Conservation (phyloP, 2,329 filamentous ascomycete species). For the Boeremia lycopersici region DNA sequence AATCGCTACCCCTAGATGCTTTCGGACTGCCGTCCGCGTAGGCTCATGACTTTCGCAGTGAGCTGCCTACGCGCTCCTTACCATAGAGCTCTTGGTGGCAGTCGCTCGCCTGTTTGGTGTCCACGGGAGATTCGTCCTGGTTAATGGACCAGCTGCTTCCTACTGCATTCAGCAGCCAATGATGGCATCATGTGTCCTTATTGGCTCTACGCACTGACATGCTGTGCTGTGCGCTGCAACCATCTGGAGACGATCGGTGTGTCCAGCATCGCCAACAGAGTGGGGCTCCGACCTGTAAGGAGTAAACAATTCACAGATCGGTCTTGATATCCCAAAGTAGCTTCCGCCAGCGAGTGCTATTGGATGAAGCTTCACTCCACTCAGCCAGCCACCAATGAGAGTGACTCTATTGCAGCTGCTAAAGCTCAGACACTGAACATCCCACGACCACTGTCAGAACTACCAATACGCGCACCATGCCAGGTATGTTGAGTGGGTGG, state of each 20-base stretch:
- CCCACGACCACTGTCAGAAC: constrained; percentile 10
- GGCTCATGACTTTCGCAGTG: background rate
- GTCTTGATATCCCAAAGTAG: constrained; percentile 9
- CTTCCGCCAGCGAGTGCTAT: constrained; percentile 20
- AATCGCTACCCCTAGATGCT: background rate
- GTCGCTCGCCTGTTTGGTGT: background rate
- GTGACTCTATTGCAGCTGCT: constrained; percentile 10
- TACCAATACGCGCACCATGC: constrained; percentile 8
- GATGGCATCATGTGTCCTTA: background rate
- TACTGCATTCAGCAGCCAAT: background rate
- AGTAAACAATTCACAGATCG: constrained; percentile 1
- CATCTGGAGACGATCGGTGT: constrained; percentile 1
- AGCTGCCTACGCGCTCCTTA: background rate
- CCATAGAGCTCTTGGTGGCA: background rate
- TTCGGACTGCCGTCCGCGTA: constrained; percentile 1
- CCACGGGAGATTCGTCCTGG: background rate
- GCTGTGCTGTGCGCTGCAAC: background rate
- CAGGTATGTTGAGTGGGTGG: constrained; percentile 14
- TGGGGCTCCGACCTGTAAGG: constrained; percentile 9
- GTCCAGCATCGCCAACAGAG: background rate
- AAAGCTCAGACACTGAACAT: constrained; percentile 10
- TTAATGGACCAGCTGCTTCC: background rate
- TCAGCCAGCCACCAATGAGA: constrained; percentile 25
- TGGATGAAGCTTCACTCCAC: constrained; percentile 13
- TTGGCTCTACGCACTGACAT: constrained; percentile 4